Evolutionary conservation across 2,329 filamentous ascomycete genomes (phyloP).

Genomic region (Ilyonectria destructans): DNA sequence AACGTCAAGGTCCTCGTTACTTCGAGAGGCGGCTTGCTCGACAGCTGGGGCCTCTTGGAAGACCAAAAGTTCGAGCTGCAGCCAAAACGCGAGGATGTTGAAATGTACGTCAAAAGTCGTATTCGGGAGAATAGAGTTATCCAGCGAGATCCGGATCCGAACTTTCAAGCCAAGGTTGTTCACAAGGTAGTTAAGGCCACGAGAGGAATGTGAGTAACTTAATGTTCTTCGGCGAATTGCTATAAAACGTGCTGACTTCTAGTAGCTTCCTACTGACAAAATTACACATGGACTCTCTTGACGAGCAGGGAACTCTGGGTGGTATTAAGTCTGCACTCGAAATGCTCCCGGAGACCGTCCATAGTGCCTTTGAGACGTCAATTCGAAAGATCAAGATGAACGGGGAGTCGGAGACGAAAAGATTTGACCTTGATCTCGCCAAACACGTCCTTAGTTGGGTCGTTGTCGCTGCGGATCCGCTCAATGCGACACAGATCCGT

Average conservation of each 20-base stretch:
- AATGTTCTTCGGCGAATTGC: fast-evolving
- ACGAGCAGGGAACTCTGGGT: neutral
- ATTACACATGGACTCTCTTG: neutral
- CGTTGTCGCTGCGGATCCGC: neutral
- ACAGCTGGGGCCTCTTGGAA: neutral
- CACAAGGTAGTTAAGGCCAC: neutral
- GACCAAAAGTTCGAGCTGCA: neutral
- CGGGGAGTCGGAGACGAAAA: neutral
- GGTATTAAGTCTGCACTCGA: neutral
- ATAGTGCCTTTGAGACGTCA: neutral
- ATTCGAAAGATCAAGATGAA: neutral
- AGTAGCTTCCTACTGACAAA: neutral
- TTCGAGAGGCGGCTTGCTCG: neutral
- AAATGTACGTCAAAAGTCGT: neutral
- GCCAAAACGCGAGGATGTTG: neutral
- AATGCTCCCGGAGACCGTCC: neutral
- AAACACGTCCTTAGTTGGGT: conserved; percentile 4
- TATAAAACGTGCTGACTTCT: neutral
- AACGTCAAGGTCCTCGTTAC: conserved; percentile 1
- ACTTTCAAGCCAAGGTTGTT: neutral
- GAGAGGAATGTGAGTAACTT: neutral
- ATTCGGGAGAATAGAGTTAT: neutral
- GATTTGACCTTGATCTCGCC: neutral
- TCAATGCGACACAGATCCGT: neutral
- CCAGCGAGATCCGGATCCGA: neutral